Evolutionary conservation across 345 rosid genomes (phyloP).

Genomic region (Turnera subulata): DNA sequence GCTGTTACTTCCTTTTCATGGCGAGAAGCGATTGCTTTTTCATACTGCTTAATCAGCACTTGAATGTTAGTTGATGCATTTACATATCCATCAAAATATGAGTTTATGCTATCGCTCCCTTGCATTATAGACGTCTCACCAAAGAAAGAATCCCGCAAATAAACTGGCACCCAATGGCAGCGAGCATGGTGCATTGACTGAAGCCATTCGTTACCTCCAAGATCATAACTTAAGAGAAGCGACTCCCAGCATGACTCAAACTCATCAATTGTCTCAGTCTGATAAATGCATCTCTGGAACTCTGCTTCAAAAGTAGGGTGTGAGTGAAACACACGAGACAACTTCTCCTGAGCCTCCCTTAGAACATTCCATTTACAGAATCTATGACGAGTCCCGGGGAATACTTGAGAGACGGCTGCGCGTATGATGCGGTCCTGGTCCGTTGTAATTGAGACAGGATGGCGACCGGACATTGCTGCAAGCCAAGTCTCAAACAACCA

Average conservation of each 20-base stretch:
- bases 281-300: conserved; percentile 40
- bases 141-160: conserved; percentile 48
- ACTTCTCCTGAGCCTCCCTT: conserved; percentile 44
- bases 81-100: conserved; percentile 56
- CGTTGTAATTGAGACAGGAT: conserved; percentile 51
- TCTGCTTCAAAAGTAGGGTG: conserved; percentile 43
- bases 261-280: conserved; percentile 40
- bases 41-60: conserved; percentile 39
- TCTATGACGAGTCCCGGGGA: conserved; percentile 49
- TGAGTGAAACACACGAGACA: conserved; percentile 31
- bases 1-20: conserved; percentile 48
- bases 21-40: conserved; percentile 40
- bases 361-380: conserved; percentile 62
- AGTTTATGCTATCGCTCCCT: conserved; percentile 51
- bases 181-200: conserved; percentile 42
- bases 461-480: conserved; percentile 39
- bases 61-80: conserved; percentile 51
- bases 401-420: conserved; percentile 47
- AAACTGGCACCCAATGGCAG: conserved; percentile 54
- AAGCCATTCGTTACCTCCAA: conserved; percentile 54
- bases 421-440: conserved; percentile 48
- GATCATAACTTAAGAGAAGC: conserved; percentile 36
- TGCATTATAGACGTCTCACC: conserved; percentile 53
- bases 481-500: conserved; percentile 61
- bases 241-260: conserved; percentile 47